phyloP scores from a whole-genome alignment of 2,329 filamentous ascomycete genomes.

The Cadophora sp. region DNA sequence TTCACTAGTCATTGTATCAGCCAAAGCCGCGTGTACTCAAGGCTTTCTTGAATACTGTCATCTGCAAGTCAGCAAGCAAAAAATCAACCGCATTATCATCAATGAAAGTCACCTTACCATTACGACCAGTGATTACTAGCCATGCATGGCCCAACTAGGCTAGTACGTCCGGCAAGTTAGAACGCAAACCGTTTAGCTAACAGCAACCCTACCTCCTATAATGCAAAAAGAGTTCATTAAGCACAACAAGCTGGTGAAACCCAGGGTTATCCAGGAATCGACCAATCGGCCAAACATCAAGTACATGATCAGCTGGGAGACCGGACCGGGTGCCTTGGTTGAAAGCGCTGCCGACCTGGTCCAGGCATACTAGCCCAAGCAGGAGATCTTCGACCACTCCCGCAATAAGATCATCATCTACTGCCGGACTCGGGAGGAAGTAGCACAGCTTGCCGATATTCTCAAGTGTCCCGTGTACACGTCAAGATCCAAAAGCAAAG shows the following conservation, averaged over 20 bases:
- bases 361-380: conserved; percentile 14
- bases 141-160: conserved; percentile 25
- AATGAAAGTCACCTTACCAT: conserved; percentile 29
- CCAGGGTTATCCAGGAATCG: conserved; percentile 27
- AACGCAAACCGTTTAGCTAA: conserved; percentile 30
- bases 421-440: conserved; percentile 22
- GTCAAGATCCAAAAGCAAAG: conserved; percentile 8
- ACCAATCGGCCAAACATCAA: conserved; percentile 31
- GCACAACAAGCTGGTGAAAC: conserved; percentile 31
- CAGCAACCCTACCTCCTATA: conserved; percentile 20
- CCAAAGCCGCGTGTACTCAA: conserved; percentile 21
- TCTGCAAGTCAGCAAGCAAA: conserved; percentile 12
- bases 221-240: conserved; percentile 30
- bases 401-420: conserved; percentile 33
- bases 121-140: conserved; percentile 27
- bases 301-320: conserved; percentile 25
- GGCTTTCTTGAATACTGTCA: conserved; percentile 27
- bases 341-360: conserved; percentile 24
- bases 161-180: conserved; percentile 28
- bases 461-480: conserved; percentile 18
- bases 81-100: conserved; percentile 26
- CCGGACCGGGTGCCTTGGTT: conserved; percentile 8
- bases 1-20: conserved; percentile 27
- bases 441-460: conserved; percentile 20
- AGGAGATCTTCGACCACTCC: conserved; percentile 21